Evolutionary conservation across 495 filamentous ascomycete genomes (phyloP).

Genomic region (Penicillium ochrochloron): DNA sequence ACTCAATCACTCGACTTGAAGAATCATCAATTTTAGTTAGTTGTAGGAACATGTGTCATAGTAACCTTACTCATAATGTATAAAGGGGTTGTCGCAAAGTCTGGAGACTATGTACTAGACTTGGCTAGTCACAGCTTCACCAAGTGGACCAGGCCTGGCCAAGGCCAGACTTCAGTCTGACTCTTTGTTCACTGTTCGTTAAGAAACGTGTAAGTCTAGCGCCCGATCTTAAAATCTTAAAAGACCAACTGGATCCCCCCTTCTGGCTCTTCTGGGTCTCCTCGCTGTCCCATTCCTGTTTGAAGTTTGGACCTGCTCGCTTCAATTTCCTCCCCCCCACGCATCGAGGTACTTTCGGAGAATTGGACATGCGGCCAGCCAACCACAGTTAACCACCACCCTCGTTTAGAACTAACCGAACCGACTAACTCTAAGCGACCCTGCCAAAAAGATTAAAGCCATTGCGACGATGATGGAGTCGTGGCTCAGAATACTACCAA

Average conservation of each 20-base stretch:
- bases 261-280: no score
- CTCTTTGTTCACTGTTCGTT: neutral
- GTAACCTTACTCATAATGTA: no score
- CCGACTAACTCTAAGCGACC: constrained; percentile 23
- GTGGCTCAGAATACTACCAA: neutral
- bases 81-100: neutral
- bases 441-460: neutral
- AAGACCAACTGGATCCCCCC: neutral
- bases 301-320: neutral
- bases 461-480: neutral
- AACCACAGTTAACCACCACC: constrained; percentile 13
- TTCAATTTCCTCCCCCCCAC: neutral
- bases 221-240: constrained; percentile 7
- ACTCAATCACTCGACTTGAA: no score
- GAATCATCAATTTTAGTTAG: no score
- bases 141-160: neutral
- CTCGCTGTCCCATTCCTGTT: constrained; percentile 21
- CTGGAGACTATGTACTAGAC: neutral
- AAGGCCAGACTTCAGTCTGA: neutral
- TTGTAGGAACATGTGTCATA: no score
- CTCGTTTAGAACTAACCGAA: constrained; percentile 27
- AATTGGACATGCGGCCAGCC: constrained; percentile 12
- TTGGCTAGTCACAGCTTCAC: neutral
- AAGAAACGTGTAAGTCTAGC: neutral
- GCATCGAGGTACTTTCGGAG: neutral